Conservation (phyloP, 345 rosid species). For the Gossypium longicalyx region DNA sequence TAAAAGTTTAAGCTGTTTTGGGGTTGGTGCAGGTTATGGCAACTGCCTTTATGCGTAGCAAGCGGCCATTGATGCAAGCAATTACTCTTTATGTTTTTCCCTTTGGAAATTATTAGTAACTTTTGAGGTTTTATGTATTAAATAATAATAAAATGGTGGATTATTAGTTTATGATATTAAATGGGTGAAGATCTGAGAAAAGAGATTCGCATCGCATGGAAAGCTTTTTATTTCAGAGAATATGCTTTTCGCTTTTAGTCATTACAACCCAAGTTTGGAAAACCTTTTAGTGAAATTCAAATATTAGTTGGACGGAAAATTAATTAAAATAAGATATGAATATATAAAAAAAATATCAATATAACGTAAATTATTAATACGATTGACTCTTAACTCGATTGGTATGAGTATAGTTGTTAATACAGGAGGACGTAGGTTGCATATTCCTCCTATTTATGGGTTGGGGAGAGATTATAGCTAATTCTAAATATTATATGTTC, state of each 20-base stretch:
- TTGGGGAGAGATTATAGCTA: rapidly evolving
- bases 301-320: no score
- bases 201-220: no score
- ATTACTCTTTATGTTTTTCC: not conserved
- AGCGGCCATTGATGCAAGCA: not conserved
- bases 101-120: not conserved
- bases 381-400: rapidly evolving
- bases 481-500: no score
- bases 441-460: no score
- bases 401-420: no score
- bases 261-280: no score
- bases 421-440: rapidly evolving
- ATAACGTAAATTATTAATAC: no score
- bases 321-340: no score
- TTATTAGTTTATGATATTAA: not conserved
- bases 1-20: not conserved
- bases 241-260: no score
- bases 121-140: not conserved
- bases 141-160: not conserved
- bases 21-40: constrained; percentile 42
- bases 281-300: no score
- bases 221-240: no score
- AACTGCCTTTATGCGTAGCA: constrained; percentile 37
- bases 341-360: no score
- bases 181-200: not conserved